Conservation (phyloP, 345 rosid genomes). For the Salix koriyanagi region DNA sequence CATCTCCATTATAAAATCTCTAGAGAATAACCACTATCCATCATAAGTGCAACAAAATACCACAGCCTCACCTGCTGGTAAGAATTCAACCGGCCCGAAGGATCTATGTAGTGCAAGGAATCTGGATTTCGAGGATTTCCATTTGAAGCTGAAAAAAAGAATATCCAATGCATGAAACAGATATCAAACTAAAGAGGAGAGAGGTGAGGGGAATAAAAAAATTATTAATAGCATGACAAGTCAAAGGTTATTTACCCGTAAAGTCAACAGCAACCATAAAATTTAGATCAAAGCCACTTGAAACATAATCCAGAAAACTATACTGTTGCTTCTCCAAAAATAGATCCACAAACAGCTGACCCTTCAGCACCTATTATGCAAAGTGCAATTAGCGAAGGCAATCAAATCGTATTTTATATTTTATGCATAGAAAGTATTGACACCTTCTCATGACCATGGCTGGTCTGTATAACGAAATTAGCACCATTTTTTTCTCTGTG, state of each 20-base stretch:
- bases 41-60: neutral
- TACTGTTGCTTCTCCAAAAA: constrained; percentile 57
- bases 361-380: constrained; percentile 50
- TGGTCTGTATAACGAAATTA: constrained; percentile 44
- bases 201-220: neutral
- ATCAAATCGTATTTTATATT: neutral
- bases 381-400: neutral
- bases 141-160: constrained; percentile 63
- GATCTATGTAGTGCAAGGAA: constrained; percentile 85
- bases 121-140: constrained; percentile 60
- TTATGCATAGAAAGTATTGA: constrained; percentile 1
- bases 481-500: constrained; percentile 41
- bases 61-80: constrained; percentile 57
- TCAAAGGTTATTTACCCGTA: constrained; percentile 49
- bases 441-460: constrained; percentile 57
- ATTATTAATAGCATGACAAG: neutral
- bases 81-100: constrained; percentile 67
- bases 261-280: constrained; percentile 96
- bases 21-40: neutral
- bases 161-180: neutral
- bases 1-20: neutral
- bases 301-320: constrained; percentile 81
- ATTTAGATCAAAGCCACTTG: constrained; percentile 75
- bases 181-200: neutral
- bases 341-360: constrained; percentile 69